Evolutionary conservation across 768 basidiomycete species (phyloP).

Genomic region (Chalciporus piperatus): DNA sequence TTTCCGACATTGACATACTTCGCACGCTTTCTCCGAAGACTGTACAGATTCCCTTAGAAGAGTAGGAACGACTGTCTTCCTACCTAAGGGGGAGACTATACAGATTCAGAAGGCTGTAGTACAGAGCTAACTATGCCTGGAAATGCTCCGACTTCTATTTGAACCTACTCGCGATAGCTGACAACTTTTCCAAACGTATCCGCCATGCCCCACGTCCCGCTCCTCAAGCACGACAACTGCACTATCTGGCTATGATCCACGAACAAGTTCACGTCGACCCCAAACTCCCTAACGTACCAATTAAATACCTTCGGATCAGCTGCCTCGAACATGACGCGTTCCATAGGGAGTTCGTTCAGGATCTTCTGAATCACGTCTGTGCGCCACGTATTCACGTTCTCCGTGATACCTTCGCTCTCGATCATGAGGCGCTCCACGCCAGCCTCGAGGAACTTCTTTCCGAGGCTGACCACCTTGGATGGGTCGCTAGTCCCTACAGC

Average conservation of each 20-base stretch:
- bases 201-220: slow-evolving; percentile 46
- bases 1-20: too few relatives aligned
- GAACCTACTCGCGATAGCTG: slow-evolving; percentile 33
- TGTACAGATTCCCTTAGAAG: too few relatives aligned
- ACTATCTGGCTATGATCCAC: slow-evolving; percentile 46
- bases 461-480: slow-evolving; percentile 35
- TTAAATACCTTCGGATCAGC: slow-evolving; percentile 45
- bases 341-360: slow-evolving; percentile 37
- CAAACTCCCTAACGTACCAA: slow-evolving; percentile 45
- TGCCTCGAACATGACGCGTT: slow-evolving; percentile 47
- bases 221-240: slow-evolving; percentile 42
- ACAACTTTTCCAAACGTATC: slow-evolving; percentile 43
- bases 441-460: slow-evolving; percentile 39
- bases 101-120: too few relatives aligned
- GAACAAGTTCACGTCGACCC: slow-evolving; percentile 41
- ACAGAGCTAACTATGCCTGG: too few relatives aligned
- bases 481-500: slow-evolving; percentile 32
- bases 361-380: slow-evolving; percentile 44
- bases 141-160: not conserved
- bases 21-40: too few relatives aligned
- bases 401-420: slow-evolving; percentile 46
- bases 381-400: slow-evolving; percentile 42
- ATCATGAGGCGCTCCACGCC: slow-evolving; percentile 47
- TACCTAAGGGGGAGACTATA: too few relatives aligned
- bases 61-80: too few relatives aligned